Evolutionary conservation across 1,284 basidiomycete species (phyloP), one percentile per base, ranked within the genome.

Genomic region (Malassezia sympodialis): DNA sequence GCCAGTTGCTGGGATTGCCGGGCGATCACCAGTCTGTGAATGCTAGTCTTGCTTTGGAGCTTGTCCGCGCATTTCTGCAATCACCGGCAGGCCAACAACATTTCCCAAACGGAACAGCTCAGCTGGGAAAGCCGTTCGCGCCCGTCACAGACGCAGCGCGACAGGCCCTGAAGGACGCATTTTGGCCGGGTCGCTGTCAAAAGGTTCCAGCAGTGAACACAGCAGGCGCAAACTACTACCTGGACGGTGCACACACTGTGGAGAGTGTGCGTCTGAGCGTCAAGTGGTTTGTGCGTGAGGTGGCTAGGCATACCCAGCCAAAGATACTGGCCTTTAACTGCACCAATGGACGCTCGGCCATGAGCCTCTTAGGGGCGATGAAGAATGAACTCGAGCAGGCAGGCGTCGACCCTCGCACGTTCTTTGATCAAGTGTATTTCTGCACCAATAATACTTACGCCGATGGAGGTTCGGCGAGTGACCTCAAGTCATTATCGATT

Each of bases 121-220:
- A 12, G 19, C 32, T 57, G 2, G 46, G 46, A 12, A n/a, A 26
- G 21, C 10, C 21, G n/a, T 64, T 31, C 49, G 68, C 14, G 59
- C 61, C 10, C 69, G 73, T 66, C 23, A 71, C n/a, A 30, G 54
- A 23, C 49, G 53, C 8, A 63, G 63, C 12, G 27, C 60, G 4
- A 56, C 39, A 27, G 34, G 39, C 19, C n/a, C 48, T 45, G 17
- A 76, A 82, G 60, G 77, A 80, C 14, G 82, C 90, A 0, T 82
- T 79, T 57, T 99, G 93, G 93, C 93, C 94, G 2, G 94, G 94
- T n/a, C 82, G 94, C 39, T 99, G 94, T 75, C 94, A 99, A 76
- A 82, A 81, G 1, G 83, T 94, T 7, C 58, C 64, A 3, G 85
- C 89, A 62, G 48, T 39, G 1, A 15, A 14, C 11, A 46, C 46